Conservation (phyloP, 1,284 basidiomycete genomes). For the Cutaneotrichosporon mucoides region DNA sequence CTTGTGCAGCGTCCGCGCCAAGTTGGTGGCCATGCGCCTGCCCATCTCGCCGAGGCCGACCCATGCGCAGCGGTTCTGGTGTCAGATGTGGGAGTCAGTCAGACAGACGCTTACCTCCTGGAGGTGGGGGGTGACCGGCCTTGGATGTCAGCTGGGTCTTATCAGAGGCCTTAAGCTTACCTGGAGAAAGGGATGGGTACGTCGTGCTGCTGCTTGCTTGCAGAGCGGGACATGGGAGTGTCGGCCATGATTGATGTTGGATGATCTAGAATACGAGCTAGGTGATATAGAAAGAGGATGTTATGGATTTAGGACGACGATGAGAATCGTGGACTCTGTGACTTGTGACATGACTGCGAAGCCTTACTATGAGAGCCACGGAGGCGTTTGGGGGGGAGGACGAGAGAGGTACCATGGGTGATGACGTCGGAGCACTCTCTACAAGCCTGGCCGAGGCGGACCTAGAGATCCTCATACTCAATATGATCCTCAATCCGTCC, state of each 20-base stretch:
- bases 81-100: not conserved
- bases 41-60: slow-evolving; percentile 50
- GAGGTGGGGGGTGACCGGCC: slow-evolving; percentile 36
- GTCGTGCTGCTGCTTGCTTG: not conserved
- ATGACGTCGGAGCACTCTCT: not conserved
- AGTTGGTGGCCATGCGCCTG: slow-evolving; percentile 46
- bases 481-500: too few species aligned
- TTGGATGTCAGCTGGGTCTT: slow-evolving; percentile 5
- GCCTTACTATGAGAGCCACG: too few species aligned
- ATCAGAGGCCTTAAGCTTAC: slow-evolving; percentile 12
- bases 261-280: not conserved
- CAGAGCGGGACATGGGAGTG: not conserved
- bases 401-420: too few species aligned
- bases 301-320: too few species aligned
- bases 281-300: too few species aligned
- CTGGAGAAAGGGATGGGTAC: slow-evolving; percentile 46
- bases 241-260: not conserved
- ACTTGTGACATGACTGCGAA: too few species aligned
- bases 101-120: not conserved
- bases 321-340: too few species aligned
- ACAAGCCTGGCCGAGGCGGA: too few species aligned
- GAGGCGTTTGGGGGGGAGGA: too few species aligned
- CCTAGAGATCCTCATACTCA: too few species aligned
- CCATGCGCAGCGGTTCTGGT: slow-evolving; percentile 38
- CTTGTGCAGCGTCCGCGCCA: slow-evolving; percentile 32